These are phyloP conservation scores for Ophiobolus disseminans DNA, from an alignment of 2,329 filamentous ascomycete genomes.

Conservation along the genomic window DNA sequence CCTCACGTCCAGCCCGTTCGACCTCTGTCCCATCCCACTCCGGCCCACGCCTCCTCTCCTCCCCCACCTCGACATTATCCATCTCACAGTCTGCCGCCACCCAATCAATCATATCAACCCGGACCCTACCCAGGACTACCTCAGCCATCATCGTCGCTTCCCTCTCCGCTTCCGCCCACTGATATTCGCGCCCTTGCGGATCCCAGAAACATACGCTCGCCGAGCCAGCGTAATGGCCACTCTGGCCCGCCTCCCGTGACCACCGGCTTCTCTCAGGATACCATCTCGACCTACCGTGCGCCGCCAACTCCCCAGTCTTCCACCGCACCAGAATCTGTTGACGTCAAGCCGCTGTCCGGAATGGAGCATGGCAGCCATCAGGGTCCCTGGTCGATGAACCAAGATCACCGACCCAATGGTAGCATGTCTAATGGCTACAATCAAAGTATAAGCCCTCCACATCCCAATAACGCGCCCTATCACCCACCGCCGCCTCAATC, in stretches of 20 bases:
- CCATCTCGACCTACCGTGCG: slow-evolving; percentile 40
- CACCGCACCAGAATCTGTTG: slow-evolving; percentile 28
- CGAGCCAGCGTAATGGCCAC: slow-evolving; percentile 45
- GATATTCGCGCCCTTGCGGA: slow-evolving; percentile 44
- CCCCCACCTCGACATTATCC: slow-evolving; percentile 35
- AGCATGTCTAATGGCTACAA: slow-evolving; percentile 43
- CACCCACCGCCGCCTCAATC: slow-evolving; percentile 38
- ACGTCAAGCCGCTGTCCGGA: slow-evolving; percentile 33
- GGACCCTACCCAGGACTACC: slow-evolving; percentile 29
- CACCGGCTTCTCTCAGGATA: slow-evolving; percentile 40
- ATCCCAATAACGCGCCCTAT: slow-evolving; percentile 40
- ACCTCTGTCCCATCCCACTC: slow-evolving; percentile 39
- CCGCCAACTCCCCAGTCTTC: slow-evolving; percentile 41
- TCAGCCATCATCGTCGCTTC: slow-evolving; percentile 41
- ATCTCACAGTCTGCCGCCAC: slow-evolving; percentile 34
- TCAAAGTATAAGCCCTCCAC: slow-evolving; percentile 39
- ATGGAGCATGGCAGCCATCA: slow-evolving; percentile 48
- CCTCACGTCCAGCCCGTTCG: slow-evolving; percentile 40
- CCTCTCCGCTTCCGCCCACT: slow-evolving; percentile 27
- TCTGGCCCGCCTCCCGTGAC: slow-evolving; percentile 37
- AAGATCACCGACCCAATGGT: slow-evolving; percentile 45
- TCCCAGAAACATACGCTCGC: slow-evolving; percentile 43
- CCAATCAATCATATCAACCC: slow-evolving; percentile 31
- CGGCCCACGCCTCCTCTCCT: slow-evolving; percentile 40
- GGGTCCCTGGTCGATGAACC: slow-evolving; percentile 39